Evolutionary conservation across 805 yeast genomes (phyloP).

Genomic region (Candida broadrunensis): DNA sequence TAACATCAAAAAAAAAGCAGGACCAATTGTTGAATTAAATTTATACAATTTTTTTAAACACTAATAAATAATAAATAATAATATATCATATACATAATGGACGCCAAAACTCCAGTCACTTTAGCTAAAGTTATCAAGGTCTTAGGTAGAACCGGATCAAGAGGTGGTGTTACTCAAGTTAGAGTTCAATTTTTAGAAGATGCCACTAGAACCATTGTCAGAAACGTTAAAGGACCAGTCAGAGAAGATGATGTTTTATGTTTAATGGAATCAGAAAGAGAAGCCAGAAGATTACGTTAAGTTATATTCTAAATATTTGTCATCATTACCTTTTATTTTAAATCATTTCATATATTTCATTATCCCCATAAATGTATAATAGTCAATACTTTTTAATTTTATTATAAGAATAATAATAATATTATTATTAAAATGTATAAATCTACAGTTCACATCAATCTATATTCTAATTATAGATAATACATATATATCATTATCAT

Average conservation of each 20-base stretch:
- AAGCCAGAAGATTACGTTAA: slow-evolving; percentile 73
- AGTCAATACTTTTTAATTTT: too few species aligned
- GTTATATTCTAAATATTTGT: too few species aligned
- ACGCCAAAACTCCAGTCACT: slow-evolving; percentile 81
- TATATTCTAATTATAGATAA: too few species aligned
- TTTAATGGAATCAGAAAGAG: slow-evolving; percentile 99
- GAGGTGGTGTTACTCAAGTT: slow-evolving; percentile 81
- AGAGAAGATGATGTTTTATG: slow-evolving; percentile 86
- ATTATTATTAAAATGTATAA: too few species aligned
- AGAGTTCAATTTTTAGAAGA: slow-evolving; percentile 49
- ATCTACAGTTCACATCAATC: too few species aligned
- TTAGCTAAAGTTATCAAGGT: slow-evolving; percentile 99
- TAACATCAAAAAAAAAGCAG: neutral
- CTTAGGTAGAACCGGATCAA: slow-evolving; percentile 99
- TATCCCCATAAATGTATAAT: neutral
- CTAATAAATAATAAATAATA: too few species aligned
- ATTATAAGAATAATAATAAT: too few species aligned
- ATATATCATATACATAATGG: slow-evolving; percentile 1
- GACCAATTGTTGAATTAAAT: neutral
- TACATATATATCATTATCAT: too few species aligned
- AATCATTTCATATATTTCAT: neutral
- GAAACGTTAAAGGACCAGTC: slow-evolving; percentile 51
- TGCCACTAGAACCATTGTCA: slow-evolving; percentile 46
- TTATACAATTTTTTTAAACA: neutral
- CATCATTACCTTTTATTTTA: too few species aligned